These are phyloP conservation scores for Brassica juncea DNA, from an alignment of 345 rosid species.

Conservation along the genomic window DNA sequence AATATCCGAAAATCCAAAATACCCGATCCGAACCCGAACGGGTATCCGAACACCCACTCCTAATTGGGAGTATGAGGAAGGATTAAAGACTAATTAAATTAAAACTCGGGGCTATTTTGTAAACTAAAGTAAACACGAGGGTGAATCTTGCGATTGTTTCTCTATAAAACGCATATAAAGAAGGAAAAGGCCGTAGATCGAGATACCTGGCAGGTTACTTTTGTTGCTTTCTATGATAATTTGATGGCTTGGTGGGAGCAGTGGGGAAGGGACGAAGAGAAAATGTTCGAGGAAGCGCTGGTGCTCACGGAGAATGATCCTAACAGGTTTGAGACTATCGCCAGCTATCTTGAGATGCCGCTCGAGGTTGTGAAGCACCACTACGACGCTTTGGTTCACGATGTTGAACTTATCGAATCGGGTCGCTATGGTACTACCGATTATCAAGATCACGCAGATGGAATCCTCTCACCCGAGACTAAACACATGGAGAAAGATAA, in stretches of 20 bases:
- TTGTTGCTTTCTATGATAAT: not conserved
- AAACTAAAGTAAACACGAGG: not conserved
- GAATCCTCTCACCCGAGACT: not conserved
- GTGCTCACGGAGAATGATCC: not conserved
- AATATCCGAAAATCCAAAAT: too few species aligned
- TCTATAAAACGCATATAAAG: not conserved
- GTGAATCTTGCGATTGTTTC: not conserved
- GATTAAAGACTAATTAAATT: not conserved
- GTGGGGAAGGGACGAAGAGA: not conserved
- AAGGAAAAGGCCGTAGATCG: not conserved
- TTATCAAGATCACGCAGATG: not conserved
- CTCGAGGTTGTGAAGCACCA: not conserved
- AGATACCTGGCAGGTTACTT: not conserved
- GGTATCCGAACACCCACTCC: too few species aligned
- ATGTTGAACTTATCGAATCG: not conserved
- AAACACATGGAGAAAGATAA: not conserved
- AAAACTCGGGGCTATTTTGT: not conserved
- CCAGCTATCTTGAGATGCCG: not conserved
- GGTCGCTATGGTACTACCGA: not conserved
- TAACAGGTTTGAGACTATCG: not conserved
- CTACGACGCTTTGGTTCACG: not conserved
- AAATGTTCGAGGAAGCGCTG: not conserved
- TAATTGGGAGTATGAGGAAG: not conserved
- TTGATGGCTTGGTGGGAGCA: not conserved
- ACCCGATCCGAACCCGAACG: too few species aligned